These are phyloP conservation scores for Aureobasidium sp. DNA, from an alignment of 2,329 filamentous ascomycete genomes.

Conservation along the genomic window DNA sequence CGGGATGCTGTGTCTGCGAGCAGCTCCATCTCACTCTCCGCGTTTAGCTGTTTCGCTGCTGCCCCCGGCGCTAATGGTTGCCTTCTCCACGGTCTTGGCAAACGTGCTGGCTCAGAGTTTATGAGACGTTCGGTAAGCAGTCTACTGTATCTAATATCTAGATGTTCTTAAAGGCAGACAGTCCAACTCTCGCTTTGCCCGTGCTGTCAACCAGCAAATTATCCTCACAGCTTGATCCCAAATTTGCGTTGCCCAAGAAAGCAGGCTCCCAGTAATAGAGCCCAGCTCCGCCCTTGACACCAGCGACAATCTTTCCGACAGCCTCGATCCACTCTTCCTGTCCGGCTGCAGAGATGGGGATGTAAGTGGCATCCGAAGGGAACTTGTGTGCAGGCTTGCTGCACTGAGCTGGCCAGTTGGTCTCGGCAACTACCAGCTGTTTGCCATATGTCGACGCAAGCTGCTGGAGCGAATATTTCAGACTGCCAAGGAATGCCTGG, in stretches of 20 bases:
- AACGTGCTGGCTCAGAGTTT: not conserved
- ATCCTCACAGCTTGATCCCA: slow-evolving; percentile 25
- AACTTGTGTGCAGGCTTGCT: slow-evolving; percentile 23
- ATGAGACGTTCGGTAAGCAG: not conserved
- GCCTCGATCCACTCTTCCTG: slow-evolving; percentile 25
- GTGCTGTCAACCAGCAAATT: slow-evolving; percentile 26
- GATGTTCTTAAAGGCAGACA: slow-evolving; percentile 15
- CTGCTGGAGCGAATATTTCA: slow-evolving; percentile 21
- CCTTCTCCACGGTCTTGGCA: slow-evolving; percentile 2
- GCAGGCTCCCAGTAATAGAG: slow-evolving; percentile 29
- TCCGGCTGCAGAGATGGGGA: slow-evolving; percentile 25
- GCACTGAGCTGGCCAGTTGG: slow-evolving; percentile 27
- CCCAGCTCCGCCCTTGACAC: slow-evolving; percentile 24
- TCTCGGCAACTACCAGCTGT: slow-evolving; percentile 25
- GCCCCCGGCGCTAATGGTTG: not conserved
- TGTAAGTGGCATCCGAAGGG: slow-evolving; percentile 22
- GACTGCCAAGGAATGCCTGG: slow-evolving; percentile 23
- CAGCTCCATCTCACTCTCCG: slow-evolving; percentile 10
- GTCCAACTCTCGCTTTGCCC: slow-evolving; percentile 21
- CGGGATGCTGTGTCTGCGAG: not conserved
- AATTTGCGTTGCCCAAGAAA: slow-evolving; percentile 25
- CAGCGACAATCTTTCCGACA: slow-evolving; percentile 20
- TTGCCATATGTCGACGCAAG: slow-evolving; percentile 25
- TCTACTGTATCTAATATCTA: not conserved
- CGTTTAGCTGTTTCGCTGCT: not conserved